phyloP scores from a whole-genome alignment of 2,329 filamentous ascomycete species.

The Lasiodiplodia theobromae region DNA sequence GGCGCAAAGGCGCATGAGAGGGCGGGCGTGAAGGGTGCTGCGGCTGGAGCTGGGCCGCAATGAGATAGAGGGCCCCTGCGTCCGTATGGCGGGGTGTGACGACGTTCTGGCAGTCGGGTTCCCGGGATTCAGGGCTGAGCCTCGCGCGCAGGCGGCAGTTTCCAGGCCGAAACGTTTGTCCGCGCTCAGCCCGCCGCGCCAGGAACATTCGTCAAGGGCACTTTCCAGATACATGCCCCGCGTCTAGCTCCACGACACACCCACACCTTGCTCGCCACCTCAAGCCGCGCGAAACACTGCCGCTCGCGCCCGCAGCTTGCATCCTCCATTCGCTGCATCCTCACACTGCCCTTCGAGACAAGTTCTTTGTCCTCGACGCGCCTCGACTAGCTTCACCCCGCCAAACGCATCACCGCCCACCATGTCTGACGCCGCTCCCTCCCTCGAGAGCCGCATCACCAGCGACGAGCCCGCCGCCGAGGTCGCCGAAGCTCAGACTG shows the following conservation, averaged over 20 bases:
- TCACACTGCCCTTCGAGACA: not conserved
- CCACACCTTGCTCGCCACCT: not conserved
- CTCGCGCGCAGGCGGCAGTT: not conserved
- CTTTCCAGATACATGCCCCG: not conserved
- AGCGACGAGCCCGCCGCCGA: constrained; percentile 22
- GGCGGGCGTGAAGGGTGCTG: constrained; percentile 15
- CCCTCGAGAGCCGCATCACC: constrained; percentile 36
- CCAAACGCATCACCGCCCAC: constrained; percentile 2
- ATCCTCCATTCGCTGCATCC: constrained; percentile 9
- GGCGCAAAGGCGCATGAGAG: constrained; percentile 21
- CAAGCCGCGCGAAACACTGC: constrained; percentile 3
- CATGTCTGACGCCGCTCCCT: constrained; percentile 32
- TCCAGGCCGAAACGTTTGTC: constrained; percentile 12
- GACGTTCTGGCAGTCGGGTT: constrained; percentile 32
- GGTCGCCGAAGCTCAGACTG: constrained; percentile 44
- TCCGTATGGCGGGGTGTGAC: constrained; percentile 24
- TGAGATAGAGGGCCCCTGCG: constrained; percentile 21
- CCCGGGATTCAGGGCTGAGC: constrained; percentile 17
- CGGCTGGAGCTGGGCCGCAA: constrained; percentile 21
- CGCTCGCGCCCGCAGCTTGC: not conserved
- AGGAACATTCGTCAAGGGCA: not conserved
- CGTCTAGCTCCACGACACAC: not conserved
- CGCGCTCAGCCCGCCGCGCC: constrained; percentile 10
- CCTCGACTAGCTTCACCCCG: constrained; percentile 9
- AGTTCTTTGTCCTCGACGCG: constrained; percentile 6